A percentile compares a stretch with the other conserved stretches of the same genome.
Evolutionary conservation across 306 rosid species (phyloP).

Genomic region (Dalbergia cochinchinensis): DNA sequence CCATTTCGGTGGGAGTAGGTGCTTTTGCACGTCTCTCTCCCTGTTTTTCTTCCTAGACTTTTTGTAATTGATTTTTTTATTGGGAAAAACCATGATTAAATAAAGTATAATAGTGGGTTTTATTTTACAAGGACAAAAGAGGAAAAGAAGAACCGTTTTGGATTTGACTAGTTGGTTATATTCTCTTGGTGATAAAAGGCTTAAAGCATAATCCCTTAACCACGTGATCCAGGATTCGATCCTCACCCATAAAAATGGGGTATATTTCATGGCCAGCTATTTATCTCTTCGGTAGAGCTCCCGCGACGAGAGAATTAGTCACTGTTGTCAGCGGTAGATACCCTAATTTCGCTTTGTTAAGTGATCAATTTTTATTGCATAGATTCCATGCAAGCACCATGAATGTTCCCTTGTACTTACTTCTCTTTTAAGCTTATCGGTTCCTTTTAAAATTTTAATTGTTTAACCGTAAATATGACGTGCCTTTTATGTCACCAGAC

Average conservation of each 20-base stretch:
- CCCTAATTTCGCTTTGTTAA: slow-evolving; percentile 31
- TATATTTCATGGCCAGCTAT: too few relatives aligned
- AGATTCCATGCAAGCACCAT: slow-evolving; percentile 29
- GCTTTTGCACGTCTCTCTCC: slow-evolving; percentile 9
- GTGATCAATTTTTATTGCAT: slow-evolving; percentile 39
- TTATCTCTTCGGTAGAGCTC: too few relatives aligned
- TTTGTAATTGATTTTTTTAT: slow-evolving; percentile 3
- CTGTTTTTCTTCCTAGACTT: slow-evolving; percentile 24
- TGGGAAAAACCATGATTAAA: background rate
- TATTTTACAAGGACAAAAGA: background rate
- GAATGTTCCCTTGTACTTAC: slow-evolving; percentile 17
- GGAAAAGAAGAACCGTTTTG: slow-evolving; percentile 25
- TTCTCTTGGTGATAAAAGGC: slow-evolving; percentile 14
- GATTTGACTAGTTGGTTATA: background rate
- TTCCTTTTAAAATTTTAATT: slow-evolving; percentile 33
- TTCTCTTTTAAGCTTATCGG: background rate
- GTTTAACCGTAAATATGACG: background rate
- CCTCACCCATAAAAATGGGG: too few relatives aligned
- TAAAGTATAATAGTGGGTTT: background rate
- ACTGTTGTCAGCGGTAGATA: too few relatives aligned
- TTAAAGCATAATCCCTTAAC: slow-evolving; percentile 4
- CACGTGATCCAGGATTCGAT: too few relatives aligned
- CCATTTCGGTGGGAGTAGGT: slow-evolving; percentile 42
- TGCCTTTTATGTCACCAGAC: slow-evolving; percentile 35
- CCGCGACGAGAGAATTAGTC: too few relatives aligned